A percentile compares a stretch with the other conserved stretches of the same genome.
These are phyloP conservation scores for Xylariaceae sp. DNA, from an alignment of 2,329 filamentous ascomycete species.

Conservation along the genomic window DNA sequence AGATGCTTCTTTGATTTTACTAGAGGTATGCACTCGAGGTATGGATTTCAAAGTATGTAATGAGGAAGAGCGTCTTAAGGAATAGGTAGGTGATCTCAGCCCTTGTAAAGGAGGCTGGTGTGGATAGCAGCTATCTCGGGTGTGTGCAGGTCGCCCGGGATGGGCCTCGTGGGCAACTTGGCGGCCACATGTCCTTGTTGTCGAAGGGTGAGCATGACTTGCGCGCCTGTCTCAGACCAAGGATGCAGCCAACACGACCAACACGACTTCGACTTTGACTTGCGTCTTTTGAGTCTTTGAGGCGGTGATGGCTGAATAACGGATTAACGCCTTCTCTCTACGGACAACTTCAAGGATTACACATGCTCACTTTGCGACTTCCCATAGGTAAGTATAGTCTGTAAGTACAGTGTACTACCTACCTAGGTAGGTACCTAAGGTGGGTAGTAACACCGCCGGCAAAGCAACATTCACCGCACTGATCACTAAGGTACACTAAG, in stretches of 20 bases:
- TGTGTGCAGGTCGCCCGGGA: conserved; percentile 3
- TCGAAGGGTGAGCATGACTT: conserved; percentile 8
- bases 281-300: conserved; percentile 1
- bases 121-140: neutral
- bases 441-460: no score
- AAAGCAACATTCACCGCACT: no score
- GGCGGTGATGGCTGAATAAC: conserved; percentile 1
- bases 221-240: conserved; percentile 6
- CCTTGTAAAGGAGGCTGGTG: neutral
- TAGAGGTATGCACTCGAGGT: no score
- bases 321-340: neutral
- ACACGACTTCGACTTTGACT: no score
- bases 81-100: neutral
- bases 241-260: conserved; percentile 5
- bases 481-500: no score
- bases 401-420: no score
- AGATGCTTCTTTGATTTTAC: no score
- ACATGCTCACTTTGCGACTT: no score
- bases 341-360: neutral
- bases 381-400: no score
- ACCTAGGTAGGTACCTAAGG: no score
- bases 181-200: no score
- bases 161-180: conserved; percentile 5
- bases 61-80: neutral
- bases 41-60: neutral